Evolutionary conservation across 495 filamentous ascomycete species (phyloP).

Genomic region (Paragyromitra xinjiangensis): DNA sequence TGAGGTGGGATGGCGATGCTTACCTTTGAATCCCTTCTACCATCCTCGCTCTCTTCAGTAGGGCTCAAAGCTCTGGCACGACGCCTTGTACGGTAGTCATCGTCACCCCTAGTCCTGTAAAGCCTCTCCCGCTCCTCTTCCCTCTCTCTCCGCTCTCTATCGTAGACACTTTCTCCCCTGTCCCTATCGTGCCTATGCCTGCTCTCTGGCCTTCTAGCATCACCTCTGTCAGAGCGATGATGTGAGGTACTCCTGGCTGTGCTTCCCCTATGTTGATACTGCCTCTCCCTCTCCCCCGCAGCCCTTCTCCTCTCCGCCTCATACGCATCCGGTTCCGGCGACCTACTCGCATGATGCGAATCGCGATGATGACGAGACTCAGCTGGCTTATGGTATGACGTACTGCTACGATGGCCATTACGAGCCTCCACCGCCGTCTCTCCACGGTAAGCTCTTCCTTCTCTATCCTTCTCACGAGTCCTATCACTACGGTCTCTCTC

Average conservation of each 20-base stretch:
- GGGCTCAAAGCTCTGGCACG: constrained; percentile 79
- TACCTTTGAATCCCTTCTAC: constrained; percentile 71
- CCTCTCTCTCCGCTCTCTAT: constrained; percentile 77
- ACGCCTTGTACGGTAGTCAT: constrained; percentile 70
- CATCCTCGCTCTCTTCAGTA: constrained; percentile 72
- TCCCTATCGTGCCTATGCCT: constrained; percentile 63
- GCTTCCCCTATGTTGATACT: constrained; percentile 58
- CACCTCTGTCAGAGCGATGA: constrained; percentile 61
- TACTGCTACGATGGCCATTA: constrained; percentile 58
- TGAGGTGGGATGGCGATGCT: neutral
- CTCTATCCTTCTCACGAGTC: constrained; percentile 67
- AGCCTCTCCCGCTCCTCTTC: constrained; percentile 85
- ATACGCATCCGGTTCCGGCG: constrained; percentile 61
- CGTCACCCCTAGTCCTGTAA: constrained; percentile 79
- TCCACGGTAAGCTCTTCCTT: constrained; percentile 70
- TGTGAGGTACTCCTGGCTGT: constrained; percentile 52
- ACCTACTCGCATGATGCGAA: constrained; percentile 61
- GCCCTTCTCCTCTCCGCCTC: constrained; percentile 60
- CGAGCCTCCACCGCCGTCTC: constrained; percentile 61
- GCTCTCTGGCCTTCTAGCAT: constrained; percentile 60
- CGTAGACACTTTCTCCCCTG: constrained; percentile 65
- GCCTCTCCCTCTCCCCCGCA: constrained; percentile 58
- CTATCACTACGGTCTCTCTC: constrained; percentile 69
- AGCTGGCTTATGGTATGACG: constrained; percentile 54
- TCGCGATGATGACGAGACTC: constrained; percentile 58